A percentile compares a stretch with the other conserved stretches of the same genome.
Conservation (phyloP, 1,284 basidiomycete genomes). For the Apiotrichum domesticum region DNA sequence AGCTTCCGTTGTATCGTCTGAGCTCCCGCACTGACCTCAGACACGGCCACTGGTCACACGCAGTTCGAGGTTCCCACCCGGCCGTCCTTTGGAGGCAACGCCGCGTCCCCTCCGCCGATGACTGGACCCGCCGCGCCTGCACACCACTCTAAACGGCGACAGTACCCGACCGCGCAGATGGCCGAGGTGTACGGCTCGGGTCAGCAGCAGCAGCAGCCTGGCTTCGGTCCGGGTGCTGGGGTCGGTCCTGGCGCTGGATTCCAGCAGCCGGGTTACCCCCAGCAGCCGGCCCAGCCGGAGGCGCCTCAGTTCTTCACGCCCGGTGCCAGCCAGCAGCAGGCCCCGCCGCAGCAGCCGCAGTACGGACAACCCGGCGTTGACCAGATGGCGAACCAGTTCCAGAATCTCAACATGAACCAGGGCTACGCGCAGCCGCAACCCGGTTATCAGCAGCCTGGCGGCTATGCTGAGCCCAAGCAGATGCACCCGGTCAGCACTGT, state of each 20-base stretch:
- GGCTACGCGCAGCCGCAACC: slow-evolving; percentile 13
- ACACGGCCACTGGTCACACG: slow-evolving; percentile 51
- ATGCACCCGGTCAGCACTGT: slow-evolving; percentile 63
- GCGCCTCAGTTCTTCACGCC: slow-evolving; percentile 74
- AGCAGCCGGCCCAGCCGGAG: slow-evolving; percentile 44
- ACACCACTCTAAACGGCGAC: slow-evolving; percentile 60
- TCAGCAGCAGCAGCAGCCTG: slow-evolving; percentile 19
- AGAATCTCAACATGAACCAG: slow-evolving; percentile 72
- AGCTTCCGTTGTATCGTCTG: slow-evolving; percentile 21
- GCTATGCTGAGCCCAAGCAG: slow-evolving; percentile 27
- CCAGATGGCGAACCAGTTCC: slow-evolving; percentile 74
- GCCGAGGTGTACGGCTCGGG: slow-evolving; percentile 64
- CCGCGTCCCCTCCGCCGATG: slow-evolving; percentile 21
- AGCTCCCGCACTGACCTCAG: slow-evolving; percentile 12
- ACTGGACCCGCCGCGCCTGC: slow-evolving; percentile 39
- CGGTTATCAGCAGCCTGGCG: slow-evolving; percentile 5
- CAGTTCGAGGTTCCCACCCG: slow-evolving; percentile 60
- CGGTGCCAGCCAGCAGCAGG: slow-evolving; percentile 54
- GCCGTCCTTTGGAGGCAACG: slow-evolving; percentile 22
- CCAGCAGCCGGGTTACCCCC: neutral
- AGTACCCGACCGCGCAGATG: slow-evolving; percentile 81
- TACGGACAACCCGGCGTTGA: slow-evolving; percentile 48
- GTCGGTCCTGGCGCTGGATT: slow-evolving; percentile 3
- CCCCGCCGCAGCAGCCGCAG: slow-evolving; percentile 30
- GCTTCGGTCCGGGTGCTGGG: slow-evolving; percentile 17